phyloP scores from a whole-genome alignment of 108 stramenopile genomes.

The Nitzschia sp. region DNA sequence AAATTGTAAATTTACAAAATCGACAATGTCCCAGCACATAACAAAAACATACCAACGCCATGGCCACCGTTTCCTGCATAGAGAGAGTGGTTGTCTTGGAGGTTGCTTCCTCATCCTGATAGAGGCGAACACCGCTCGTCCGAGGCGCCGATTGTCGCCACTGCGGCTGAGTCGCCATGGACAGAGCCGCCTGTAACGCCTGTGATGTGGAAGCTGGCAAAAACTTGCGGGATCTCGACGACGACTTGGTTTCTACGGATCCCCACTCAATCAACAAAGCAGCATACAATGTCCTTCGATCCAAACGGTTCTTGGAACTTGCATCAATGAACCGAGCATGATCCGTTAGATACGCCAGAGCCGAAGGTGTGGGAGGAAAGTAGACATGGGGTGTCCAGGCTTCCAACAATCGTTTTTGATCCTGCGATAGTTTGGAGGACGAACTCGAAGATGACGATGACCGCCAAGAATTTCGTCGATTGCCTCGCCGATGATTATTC shows the following conservation, averaged over 20 bases:
- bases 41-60: constrained; percentile 66
- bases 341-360: constrained; percentile 25
- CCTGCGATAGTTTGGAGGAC: constrained; percentile 5
- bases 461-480: constrained; percentile 4
- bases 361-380: constrained; percentile 55
- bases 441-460: constrained; percentile 10
- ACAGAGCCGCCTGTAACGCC: constrained; percentile 67
- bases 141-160: constrained; percentile 65
- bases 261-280: constrained; percentile 72
- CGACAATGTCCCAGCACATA: not conserved
- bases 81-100: constrained; percentile 53
- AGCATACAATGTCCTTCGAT: constrained; percentile 80
- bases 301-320: constrained; percentile 61
- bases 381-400: constrained; percentile 71
- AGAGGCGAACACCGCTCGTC: constrained; percentile 42
- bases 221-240: constrained; percentile 56
- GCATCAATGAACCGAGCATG: constrained; percentile 50
- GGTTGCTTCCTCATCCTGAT: constrained; percentile 26
- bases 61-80: constrained; percentile 88
- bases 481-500: constrained; percentile 18
- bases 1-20: not conserved
- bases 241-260: constrained; percentile 31
- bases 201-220: constrained; percentile 52
- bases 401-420: constrained; percentile 34
- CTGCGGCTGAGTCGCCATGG: constrained; percentile 77